Evolutionary conservation across 495 filamentous ascomycete species (phyloP).

Genomic region (Geopyxis carbonaria): DNA sequence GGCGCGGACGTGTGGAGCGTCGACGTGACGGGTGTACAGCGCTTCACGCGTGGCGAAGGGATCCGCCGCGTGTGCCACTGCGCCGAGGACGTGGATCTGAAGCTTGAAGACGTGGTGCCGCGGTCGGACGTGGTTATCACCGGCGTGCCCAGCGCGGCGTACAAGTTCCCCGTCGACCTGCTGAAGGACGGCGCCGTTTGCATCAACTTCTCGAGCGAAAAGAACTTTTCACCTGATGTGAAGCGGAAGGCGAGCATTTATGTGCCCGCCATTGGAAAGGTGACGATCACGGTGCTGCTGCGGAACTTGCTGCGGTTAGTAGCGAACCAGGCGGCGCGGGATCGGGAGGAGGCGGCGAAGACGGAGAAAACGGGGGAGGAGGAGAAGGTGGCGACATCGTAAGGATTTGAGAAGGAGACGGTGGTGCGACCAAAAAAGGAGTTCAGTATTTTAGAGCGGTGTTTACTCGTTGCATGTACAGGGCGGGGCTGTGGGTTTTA

Average conservation of each 20-base stretch:
- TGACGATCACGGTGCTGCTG: slow-evolving; percentile 82
- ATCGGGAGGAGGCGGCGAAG: too few relatives aligned
- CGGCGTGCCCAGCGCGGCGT: slow-evolving; percentile 72
- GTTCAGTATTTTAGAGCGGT: too few relatives aligned
- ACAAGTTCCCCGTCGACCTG: slow-evolving; percentile 70
- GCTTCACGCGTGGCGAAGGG: slow-evolving; percentile 75
- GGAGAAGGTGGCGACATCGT: too few relatives aligned
- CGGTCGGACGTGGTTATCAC: slow-evolving; percentile 86
- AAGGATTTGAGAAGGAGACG: too few relatives aligned
- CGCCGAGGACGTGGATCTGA: slow-evolving; percentile 58
- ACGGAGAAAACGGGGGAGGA: too few relatives aligned
- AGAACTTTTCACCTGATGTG: slow-evolving; percentile 67
- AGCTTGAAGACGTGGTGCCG: slow-evolving; percentile 60
- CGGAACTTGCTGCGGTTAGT: too few relatives aligned
- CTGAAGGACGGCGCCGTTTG: slow-evolving; percentile 81
- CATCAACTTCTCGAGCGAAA: slow-evolving; percentile 92
- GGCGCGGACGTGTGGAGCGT: slow-evolving; percentile 89
- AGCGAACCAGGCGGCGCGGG: too few relatives aligned
- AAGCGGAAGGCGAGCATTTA: slow-evolving; percentile 95
- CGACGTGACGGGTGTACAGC: slow-evolving; percentile 79
- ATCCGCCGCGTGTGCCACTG: slow-evolving; percentile 68
- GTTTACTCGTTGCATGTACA: too few relatives aligned
- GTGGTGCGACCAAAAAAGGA: too few relatives aligned
- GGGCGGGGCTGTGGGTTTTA: too few relatives aligned
- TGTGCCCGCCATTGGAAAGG: slow-evolving; percentile 90